These are phyloP conservation scores for Protoeuglena noctilucae DNA, from an alignment of 139 green algal species.

Conservation along the genomic window DNA sequence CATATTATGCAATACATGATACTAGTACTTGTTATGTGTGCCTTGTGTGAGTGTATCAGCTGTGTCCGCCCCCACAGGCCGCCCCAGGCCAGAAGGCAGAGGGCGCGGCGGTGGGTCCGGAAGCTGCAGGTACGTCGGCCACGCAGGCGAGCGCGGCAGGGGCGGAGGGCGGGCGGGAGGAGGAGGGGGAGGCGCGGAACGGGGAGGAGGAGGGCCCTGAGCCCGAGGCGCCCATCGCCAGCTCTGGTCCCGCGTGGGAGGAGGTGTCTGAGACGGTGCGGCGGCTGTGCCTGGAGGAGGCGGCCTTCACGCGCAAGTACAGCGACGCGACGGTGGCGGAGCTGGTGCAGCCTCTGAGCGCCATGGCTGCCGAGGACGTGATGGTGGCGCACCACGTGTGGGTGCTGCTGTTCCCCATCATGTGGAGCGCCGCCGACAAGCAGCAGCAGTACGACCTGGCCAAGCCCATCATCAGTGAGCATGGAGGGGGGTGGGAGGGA, in stretches of 20 bases:
- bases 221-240: neutral
- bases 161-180: neutral
- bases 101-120: too few relatives aligned
- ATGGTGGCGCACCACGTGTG: conserved; percentile 56
- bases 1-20: too few relatives aligned
- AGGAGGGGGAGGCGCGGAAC: neutral
- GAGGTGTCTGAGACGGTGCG: conserved; percentile 7
- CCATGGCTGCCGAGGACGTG: conserved; percentile 50
- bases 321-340: conserved; percentile 30
- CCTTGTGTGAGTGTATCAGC: too few relatives aligned
- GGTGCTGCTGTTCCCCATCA: conserved; percentile 95
- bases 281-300: conserved; percentile 34
- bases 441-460: conserved; percentile 75
- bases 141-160: neutral
- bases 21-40: too few relatives aligned
- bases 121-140: too few relatives aligned
- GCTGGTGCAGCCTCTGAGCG: conserved; percentile 61
- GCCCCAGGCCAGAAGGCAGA: too few relatives aligned
- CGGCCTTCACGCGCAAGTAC: conserved; percentile 32
- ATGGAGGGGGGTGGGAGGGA: too few relatives aligned
- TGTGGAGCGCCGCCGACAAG: conserved; percentile 79
- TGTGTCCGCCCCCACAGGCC: neutral
- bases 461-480: conserved; percentile 95
- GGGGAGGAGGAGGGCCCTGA: neutral
- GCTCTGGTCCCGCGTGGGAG: too few relatives aligned